These are phyloP conservation scores for Mediolabrus comicus DNA, from an alignment of 108 stramenopile genomes.

Conservation along the genomic window DNA sequence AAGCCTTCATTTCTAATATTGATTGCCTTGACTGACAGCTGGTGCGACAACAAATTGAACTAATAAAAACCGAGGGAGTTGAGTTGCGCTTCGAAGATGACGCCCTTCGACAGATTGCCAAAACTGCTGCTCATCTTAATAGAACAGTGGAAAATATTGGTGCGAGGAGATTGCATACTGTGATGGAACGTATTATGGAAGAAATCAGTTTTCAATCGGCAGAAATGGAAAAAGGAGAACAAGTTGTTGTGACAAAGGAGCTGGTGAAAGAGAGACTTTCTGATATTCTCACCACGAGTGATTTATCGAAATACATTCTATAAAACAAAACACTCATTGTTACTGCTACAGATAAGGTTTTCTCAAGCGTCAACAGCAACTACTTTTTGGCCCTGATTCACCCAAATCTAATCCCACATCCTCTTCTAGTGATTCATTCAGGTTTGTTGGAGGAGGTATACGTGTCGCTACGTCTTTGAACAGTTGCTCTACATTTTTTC, in stretches of 20 bases:
- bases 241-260: conserved; percentile 71
- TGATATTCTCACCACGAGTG: conserved; percentile 76
- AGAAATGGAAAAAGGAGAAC: conserved; percentile 80
- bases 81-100: conserved; percentile 91
- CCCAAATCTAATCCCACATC: conserved; percentile 36
- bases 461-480: conserved; percentile 62
- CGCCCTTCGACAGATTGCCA: conserved; percentile 96
- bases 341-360: neutral
- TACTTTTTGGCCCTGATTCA: conserved; percentile 1
- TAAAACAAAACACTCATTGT: too few species aligned
- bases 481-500: conserved; percentile 56
- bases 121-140: conserved; percentile 91
- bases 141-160: conserved; percentile 99
- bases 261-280: conserved; percentile 84
- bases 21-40: conserved; percentile 28
- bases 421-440: conserved; percentile 18
- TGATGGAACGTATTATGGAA: conserved; percentile 98
- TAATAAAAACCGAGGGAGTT: conserved; percentile 93
- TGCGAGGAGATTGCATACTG: conserved; percentile 95
- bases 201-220: conserved; percentile 94
- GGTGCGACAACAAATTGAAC: conserved; percentile 91
- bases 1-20: neutral
- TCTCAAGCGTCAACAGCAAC: conserved; percentile 12
- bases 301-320: conserved; percentile 95
- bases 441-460: conserved; percentile 28